phyloP scores from a whole-genome alignment of 345 rosid genomes.

The Clarkia xantiana region DNA sequence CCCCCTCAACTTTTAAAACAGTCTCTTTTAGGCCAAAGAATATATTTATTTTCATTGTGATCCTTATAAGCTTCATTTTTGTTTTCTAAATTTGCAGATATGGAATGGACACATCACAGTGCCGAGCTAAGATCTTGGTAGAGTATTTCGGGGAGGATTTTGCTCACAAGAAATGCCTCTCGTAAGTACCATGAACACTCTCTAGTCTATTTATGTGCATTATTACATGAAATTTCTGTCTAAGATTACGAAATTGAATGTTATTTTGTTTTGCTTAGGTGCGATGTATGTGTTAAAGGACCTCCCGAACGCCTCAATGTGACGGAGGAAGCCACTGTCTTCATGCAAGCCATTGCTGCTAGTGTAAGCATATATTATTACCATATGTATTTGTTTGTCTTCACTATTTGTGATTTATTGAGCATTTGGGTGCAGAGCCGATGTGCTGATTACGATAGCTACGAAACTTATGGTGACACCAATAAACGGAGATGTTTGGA shows the following conservation, averaged over 20 bases:
- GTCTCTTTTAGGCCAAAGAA: no score
- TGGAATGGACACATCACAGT: constrained; percentile 69
- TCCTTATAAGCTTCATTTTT: no score
- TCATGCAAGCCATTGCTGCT: constrained; percentile 55
- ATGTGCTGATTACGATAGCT: constrained; percentile 25
- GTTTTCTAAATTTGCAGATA: constrained; percentile 29
- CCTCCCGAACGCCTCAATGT: constrained; percentile 52
- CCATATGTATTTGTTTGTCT: background rate
- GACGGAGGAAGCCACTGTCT: constrained; percentile 52
- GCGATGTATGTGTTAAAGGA: constrained; percentile 63
- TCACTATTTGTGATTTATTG: background rate
- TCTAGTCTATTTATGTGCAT: background rate
- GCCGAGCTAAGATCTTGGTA: constrained; percentile 68
- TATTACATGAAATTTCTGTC: background rate
- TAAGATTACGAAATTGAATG: background rate
- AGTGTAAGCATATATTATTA: constrained; percentile 19
- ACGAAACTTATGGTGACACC: constrained; percentile 12
- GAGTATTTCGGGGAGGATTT: constrained; percentile 81
- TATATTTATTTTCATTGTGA: no score
- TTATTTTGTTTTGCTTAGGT: constrained; percentile 28
- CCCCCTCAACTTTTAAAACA: no score
- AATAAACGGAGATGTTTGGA: constrained; percentile 15
- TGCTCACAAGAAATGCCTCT: constrained; percentile 37
- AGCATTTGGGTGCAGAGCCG: constrained; percentile 13
- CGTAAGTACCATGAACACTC: constrained; percentile 22